These are phyloP conservation scores for Cocos nucifera DNA, from an alignment of 176 grass and related monocot genomes.

Conservation along the genomic window DNA sequence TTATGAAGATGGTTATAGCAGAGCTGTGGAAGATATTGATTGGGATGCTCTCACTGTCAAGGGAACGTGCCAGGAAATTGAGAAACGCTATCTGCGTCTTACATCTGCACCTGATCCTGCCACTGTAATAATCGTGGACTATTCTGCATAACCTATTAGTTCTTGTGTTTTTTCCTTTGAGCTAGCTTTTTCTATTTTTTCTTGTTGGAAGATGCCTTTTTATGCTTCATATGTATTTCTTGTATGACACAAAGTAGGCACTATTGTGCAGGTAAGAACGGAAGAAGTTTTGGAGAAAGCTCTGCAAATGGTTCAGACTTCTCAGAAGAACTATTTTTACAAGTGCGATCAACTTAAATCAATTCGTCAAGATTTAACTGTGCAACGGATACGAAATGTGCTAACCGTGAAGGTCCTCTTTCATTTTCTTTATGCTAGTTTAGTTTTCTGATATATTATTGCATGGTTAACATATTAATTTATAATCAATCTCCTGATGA, in stretches of 20 bases:
- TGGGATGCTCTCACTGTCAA: slow-evolving; percentile 93
- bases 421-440: not conserved
- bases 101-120: slow-evolving; percentile 82
- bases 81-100: slow-evolving; percentile 91
- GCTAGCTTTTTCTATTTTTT: not conserved
- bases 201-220: not conserved
- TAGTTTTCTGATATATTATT: not conserved
- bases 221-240: too few species aligned
- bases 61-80: slow-evolving; percentile 84
- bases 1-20: slow-evolving; percentile 40
- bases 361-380: slow-evolving; percentile 95
- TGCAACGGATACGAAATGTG: slow-evolving; percentile 89
- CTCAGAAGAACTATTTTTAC: slow-evolving; percentile 80
- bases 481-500: too few species aligned
- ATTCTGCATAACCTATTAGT: not conserved
- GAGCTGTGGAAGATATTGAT: slow-evolving; percentile 87
- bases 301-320: slow-evolving; percentile 70
- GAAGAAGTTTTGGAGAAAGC: slow-evolving; percentile 93
- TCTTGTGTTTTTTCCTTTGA: not conserved
- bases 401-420: slow-evolving; percentile 74
- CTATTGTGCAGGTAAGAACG: slow-evolving; percentile 60
- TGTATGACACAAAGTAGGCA: too few species aligned
- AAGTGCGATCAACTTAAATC: slow-evolving; percentile 97
- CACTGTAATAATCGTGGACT: slow-evolving; percentile 34
- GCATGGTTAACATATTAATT: too few species aligned